Evolutionary conservation across 2,329 filamentous ascomycete species (phyloP).

Genomic region (Botrytis galanthina): DNA sequence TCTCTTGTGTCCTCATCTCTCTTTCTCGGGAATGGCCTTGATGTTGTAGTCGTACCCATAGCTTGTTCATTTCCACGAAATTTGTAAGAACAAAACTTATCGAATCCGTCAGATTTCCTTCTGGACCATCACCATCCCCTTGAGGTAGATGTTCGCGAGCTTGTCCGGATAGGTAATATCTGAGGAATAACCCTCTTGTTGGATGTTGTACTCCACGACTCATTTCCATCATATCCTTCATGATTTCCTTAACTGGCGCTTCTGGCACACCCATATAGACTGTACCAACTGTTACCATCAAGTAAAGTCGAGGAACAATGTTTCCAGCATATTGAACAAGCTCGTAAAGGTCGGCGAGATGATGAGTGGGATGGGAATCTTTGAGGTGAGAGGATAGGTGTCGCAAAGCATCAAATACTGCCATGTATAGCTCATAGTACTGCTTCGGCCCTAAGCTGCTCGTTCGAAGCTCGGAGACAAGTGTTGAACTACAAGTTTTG

Average conservation of each 20-base stretch:
- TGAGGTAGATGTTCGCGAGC: slow-evolving; percentile 84
- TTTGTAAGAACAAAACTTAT: slow-evolving; percentile 98
- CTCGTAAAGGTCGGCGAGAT: slow-evolving; percentile 96
- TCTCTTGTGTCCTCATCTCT: slow-evolving; percentile 88
- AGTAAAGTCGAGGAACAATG: slow-evolving; percentile 91
- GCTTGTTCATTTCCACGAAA: slow-evolving; percentile 99
- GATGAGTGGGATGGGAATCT: slow-evolving; percentile 96
- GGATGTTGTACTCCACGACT: slow-evolving; percentile 96
- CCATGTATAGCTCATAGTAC: slow-evolving; percentile 99
- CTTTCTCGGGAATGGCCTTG: slow-evolving; percentile 95
- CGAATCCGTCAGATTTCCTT: slow-evolving; percentile 94
- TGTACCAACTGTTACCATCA: slow-evolving; percentile 99
- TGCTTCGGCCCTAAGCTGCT: slow-evolving; percentile 98
- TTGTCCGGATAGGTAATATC: slow-evolving; percentile 95
- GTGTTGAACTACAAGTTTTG: slow-evolving; percentile 70
- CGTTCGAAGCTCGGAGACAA: slow-evolving; percentile 96
- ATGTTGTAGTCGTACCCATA: slow-evolving; percentile 96
- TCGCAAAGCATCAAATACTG: slow-evolving; percentile 94
- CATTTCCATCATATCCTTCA: slow-evolving; percentile 99
- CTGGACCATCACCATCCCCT: slow-evolving; percentile 81
- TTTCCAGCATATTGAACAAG: slow-evolving; percentile 98
- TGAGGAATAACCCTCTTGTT: slow-evolving; percentile 87
- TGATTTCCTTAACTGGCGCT: slow-evolving; percentile 98
- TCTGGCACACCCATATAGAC: slow-evolving; percentile 99
- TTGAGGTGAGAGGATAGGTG: slow-evolving; percentile 95